Evolutionary conservation across 345 rosid species (phyloP).

Genomic region (Eucalyptus lansdowneana): DNA sequence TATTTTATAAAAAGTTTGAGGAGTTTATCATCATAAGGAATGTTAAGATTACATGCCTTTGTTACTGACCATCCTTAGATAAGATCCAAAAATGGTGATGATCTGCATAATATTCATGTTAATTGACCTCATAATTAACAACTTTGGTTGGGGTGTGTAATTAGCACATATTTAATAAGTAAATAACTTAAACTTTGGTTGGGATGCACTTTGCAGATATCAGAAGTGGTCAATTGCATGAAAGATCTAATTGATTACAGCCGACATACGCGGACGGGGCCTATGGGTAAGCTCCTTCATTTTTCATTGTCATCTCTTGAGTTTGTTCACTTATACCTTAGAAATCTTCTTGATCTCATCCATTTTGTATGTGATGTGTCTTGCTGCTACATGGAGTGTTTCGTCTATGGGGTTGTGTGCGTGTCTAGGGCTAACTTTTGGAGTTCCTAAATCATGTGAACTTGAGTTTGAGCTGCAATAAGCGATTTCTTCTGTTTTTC

Average conservation of each 20-base stretch:
- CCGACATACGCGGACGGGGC: conserved; percentile 80
- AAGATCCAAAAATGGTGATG: not conserved
- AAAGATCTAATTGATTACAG: conserved; percentile 98
- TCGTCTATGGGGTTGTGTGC: not conserved
- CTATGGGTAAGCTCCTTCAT: conserved; percentile 64
- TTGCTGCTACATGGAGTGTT: not conserved
- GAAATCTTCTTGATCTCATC: not conserved
- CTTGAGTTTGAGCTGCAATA: not conserved
- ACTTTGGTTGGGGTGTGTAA: not conserved
- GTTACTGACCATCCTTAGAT: not conserved
- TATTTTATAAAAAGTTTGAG: not conserved
- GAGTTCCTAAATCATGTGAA: not conserved
- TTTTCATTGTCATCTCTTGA: not conserved
- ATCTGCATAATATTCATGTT: not conserved
- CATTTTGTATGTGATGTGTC: not conserved
- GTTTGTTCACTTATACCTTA: not conserved
- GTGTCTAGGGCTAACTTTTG: not conserved
- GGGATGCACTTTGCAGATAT: conserved; percentile 36
- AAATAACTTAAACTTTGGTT: not conserved
- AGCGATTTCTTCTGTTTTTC: not conserved
- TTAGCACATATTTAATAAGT: not conserved
- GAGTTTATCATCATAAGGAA: not conserved
- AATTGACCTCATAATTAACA: not conserved
- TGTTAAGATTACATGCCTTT: not conserved
- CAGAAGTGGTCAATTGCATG: conserved; percentile 99